Evolutionary conservation across 164 flowering plant species (phyloP), one percentile per base, ranked within the genome.

Genomic region (Aristolochia fimbriata): DNA sequence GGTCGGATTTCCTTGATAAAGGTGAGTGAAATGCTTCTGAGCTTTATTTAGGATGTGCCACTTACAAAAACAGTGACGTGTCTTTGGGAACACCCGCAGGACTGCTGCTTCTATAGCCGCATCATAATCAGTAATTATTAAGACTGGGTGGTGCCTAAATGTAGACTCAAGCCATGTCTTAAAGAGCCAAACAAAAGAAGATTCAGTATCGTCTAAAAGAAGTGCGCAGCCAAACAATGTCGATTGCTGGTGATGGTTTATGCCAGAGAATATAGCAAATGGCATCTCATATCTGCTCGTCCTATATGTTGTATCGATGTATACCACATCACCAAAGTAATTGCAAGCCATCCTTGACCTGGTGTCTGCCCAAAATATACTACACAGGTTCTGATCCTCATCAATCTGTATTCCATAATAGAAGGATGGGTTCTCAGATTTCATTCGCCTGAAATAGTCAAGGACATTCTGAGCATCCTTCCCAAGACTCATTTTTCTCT

Each of bases 391-490:
- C 54, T 76, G 66, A 78, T 67, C 79, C 27, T 68, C 77, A 61
- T 73, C 77, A 7, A 75, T 76, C 43, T 78, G 79, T 19, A 78
- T 70, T 25, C 72, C 75, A 69, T 73, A 78, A 59, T 70, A 73
- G 27, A 78, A 78, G 20, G 71, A 45, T 27, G 78, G 76, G 56
- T 78, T 71, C 43, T 76, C 76, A 14, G 79, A 69, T 49, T 68
- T 50, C 62, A 60, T 55, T 27, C 49, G 70, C 61, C 70, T 79
- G 79, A 90, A 76, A 62, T 90, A 83, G 65, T 87, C 93, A 58
- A 90, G 58, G 61, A 90, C 77, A 11, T 80, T 71, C 66, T 85
- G 88, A 61, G 77, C 71, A 67, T 86, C 97, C 43, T 90, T 88
- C 60, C 84, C 95, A 46, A 85, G 64, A 59, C 75, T 81, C 70